Conservation (phyloP, 805 yeast species). For the Hanseniaspora lachancei region DNA sequence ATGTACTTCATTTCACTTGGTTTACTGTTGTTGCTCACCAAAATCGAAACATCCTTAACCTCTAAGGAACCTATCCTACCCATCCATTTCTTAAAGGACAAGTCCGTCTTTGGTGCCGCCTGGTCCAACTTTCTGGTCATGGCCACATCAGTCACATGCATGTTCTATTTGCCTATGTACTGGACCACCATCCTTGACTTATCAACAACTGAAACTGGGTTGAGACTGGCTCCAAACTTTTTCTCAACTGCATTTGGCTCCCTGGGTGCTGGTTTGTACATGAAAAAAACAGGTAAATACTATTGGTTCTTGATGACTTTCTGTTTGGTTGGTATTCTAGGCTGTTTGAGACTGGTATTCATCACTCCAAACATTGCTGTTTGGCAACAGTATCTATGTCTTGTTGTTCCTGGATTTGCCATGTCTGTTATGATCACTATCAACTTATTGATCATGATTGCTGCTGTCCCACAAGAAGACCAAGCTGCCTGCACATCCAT, state of each 20-base stretch:
- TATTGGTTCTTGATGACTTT: constrained; percentile 33
- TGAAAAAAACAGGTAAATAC: constrained; percentile 52
- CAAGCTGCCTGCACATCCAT: constrained; percentile 82
- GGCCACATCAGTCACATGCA: constrained; percentile 30
- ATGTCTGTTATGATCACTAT: constrained; percentile 50
- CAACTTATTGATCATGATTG: constrained; percentile 53
- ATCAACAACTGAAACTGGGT: constrained; percentile 45
- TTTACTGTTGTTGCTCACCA: constrained; percentile 32
- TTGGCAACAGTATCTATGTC: constrained; percentile 34
- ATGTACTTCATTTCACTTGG: constrained; percentile 17
- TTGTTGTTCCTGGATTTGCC: constrained; percentile 41
- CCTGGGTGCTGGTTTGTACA: constrained; percentile 49
- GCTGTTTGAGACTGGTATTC: constrained; percentile 30
- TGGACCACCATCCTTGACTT: constrained; percentile 42
- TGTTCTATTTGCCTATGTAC: constrained; percentile 51
- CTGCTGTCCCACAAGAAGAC: constrained; percentile 53
- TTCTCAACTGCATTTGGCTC: constrained; percentile 47
- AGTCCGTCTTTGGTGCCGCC: constrained; percentile 53
- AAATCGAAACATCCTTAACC: constrained; percentile 30
- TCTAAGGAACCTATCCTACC: constrained; percentile 53
- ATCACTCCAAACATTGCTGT: constrained; percentile 27
- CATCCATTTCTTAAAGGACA: constrained; percentile 37
- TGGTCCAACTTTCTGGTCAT: constrained; percentile 45
- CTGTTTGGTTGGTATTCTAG: constrained; percentile 34
- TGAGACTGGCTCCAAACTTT: constrained; percentile 48